Conservation (phyloP, 257 asterid species). For the Gardenia jasminoides region DNA sequence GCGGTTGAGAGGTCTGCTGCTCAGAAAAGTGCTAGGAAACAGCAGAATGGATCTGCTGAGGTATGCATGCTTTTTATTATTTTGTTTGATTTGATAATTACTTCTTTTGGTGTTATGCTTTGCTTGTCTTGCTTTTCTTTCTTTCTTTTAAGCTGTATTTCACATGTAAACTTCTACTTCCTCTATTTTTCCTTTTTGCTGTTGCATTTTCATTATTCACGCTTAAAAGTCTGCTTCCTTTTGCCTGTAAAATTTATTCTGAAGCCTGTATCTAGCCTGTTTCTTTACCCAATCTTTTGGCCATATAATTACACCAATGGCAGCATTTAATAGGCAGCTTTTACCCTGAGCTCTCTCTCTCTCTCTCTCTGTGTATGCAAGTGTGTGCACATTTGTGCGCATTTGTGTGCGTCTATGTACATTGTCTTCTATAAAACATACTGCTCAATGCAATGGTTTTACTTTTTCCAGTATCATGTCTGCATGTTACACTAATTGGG, state of each 20-base stretch:
- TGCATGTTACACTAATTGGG: neutral
- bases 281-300: neutral
- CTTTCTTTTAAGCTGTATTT: neutral
- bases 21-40: slow-evolving; percentile 47
- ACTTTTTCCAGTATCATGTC: neutral
- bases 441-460: neutral
- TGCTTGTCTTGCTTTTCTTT: neutral
- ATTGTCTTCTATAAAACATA: neutral
- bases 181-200: no score
- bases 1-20: slow-evolving; percentile 35
- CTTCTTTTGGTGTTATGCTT: neutral
- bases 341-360: no score
- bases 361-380: no score
- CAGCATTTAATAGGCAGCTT: neutral
- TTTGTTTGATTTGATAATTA: neutral
- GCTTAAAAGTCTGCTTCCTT: neutral
- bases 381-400: neutral
- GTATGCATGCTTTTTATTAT: slow-evolving; percentile 28
- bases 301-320: neutral
- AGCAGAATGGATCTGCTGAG: slow-evolving; percentile 49
- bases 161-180: neutral
- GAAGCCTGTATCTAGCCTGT: neutral
- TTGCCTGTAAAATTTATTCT: neutral
- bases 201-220: neutral
- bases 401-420: neutral